Conservation (phyloP, 495 filamentous ascomycete genomes). For the Physcia stellaris region DNA sequence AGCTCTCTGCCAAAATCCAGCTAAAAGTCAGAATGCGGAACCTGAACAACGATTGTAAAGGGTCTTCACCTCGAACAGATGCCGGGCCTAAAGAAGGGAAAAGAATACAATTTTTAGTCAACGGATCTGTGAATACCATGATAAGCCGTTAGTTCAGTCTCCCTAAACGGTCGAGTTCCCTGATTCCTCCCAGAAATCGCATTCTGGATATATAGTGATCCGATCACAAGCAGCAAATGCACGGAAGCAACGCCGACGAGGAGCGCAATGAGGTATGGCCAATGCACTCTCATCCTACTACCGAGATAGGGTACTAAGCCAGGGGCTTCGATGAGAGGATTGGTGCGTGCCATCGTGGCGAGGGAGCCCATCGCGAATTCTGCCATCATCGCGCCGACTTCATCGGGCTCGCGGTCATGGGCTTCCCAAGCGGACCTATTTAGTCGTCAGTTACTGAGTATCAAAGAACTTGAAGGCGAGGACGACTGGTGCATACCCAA, state of each 20-base stretch:
- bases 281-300: conserved; percentile 3
- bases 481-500: neutral
- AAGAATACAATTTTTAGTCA: too few relatives aligned
- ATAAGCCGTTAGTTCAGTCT: too few relatives aligned
- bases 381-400: conserved; percentile 11
- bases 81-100: too few relatives aligned
- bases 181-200: too few relatives aligned
- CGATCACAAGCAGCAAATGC: too few relatives aligned
- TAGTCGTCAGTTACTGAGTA: neutral
- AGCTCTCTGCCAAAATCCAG: too few relatives aligned
- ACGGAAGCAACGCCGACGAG: conserved; percentile 1
- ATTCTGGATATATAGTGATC: too few relatives aligned
- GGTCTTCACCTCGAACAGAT: too few relatives aligned
- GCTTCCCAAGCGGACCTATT: conserved; percentile 3
- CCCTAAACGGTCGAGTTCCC: too few relatives aligned
- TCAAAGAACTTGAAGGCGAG: neutral
- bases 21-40: too few relatives aligned
- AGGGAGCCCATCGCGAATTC: conserved; percentile 12
- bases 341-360: conserved; percentile 7
- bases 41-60: too few relatives aligned
- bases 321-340: neutral
- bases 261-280: conserved; percentile 5
- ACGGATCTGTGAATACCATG: too few relatives aligned
- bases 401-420: neutral
- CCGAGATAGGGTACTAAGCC: conserved; percentile 7